Conservation (phyloP, 306 rosid genomes). For the Mucuna pruriens region DNA sequence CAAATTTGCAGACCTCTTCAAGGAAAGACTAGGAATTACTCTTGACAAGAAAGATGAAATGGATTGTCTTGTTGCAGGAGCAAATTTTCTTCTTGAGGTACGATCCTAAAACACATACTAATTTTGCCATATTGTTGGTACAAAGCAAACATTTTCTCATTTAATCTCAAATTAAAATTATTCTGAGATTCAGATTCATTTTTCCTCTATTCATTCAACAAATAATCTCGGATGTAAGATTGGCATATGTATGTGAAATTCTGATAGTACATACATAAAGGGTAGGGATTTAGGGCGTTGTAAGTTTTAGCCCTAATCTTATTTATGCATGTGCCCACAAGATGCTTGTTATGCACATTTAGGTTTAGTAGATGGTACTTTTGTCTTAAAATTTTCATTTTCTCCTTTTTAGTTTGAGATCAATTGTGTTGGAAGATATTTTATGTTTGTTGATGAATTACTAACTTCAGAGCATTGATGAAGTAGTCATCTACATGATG, state of each 20-base stretch:
- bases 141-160: conserved; percentile 19
- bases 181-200: neutral
- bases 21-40: conserved; percentile 73
- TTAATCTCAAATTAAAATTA: conserved; percentile 11
- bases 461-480: neutral
- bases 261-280: neutral
- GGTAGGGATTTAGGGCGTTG: neutral
- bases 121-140: conserved; percentile 18
- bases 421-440: conserved; percentile 10
- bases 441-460: conserved; percentile 7
- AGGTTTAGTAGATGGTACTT: neutral
- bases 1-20: conserved; percentile 79
- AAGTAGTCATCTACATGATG: neutral
- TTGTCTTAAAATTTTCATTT: neutral
- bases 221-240: conserved; percentile 17
- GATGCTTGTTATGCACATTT: neutral
- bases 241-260: conserved; percentile 1
- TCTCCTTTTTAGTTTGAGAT: neutral
- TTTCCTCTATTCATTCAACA: conserved; percentile 28
- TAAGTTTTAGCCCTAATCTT: neutral
- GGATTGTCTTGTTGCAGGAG: conserved; percentile 97
- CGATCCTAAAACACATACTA: conserved; percentile 40
- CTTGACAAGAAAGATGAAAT: conserved; percentile 97
- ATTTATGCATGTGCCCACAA: neutral
- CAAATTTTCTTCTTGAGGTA: conserved; percentile 96